Evolutionary conservation across 176 grass and related monocot genomes (phyloP).

Genomic region (Hyparrhenia diplandra): DNA sequence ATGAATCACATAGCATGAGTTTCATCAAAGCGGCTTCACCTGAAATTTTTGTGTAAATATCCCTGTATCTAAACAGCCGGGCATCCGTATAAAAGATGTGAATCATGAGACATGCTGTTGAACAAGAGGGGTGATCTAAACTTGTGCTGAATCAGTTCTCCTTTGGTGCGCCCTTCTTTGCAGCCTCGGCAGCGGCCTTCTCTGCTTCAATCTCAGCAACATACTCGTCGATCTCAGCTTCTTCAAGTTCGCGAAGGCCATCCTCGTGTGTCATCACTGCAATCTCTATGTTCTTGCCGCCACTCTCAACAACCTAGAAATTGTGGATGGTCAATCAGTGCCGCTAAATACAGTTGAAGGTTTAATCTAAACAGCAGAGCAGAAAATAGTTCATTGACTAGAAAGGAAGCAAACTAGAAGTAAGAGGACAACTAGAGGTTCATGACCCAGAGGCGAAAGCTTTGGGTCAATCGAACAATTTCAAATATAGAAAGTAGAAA

Average conservation of each 20-base stretch:
- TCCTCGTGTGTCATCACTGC: slow-evolving; percentile 69
- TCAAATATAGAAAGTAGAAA: background rate
- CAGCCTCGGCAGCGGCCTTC: slow-evolving; percentile 91
- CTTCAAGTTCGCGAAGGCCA: slow-evolving; percentile 62
- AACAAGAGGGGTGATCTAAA: background rate
- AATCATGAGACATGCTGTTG: background rate
- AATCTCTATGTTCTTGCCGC: slow-evolving; percentile 93
- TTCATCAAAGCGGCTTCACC: slow-evolving; percentile 1
- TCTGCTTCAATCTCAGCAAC: slow-evolving; percentile 87
- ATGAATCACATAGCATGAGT: slow-evolving; percentile 1
- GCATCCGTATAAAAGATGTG: background rate
- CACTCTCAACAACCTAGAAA: slow-evolving; percentile 77
- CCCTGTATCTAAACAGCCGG: slow-evolving; percentile 6
- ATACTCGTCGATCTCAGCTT: slow-evolving; percentile 82
- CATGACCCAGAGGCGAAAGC: background rate
- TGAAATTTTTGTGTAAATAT: background rate
- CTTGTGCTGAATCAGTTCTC: slow-evolving; percentile 29
- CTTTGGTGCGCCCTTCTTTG: slow-evolving; percentile 65
- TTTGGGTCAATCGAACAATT: background rate
- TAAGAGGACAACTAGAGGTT: background rate
- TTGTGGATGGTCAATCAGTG: background rate
- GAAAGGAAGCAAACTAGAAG: background rate
- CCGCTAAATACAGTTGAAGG: background rate
- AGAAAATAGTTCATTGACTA: background rate
- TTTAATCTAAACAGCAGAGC: background rate